Conservation (phyloP, 176 grass and related monocot species). For the Tillandsia leiboldiana region DNA sequence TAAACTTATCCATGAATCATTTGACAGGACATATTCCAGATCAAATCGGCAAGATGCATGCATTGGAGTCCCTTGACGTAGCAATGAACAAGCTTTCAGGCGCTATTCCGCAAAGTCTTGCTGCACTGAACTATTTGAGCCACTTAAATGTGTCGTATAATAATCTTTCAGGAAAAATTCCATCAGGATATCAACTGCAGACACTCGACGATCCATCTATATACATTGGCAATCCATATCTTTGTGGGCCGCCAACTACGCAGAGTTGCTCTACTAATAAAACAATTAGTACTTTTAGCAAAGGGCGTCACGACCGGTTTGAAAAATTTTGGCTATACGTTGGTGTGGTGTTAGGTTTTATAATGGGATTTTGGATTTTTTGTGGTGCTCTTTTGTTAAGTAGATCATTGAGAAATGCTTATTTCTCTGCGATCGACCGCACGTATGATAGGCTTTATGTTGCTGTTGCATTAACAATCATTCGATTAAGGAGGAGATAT, state of each 20-base stretch:
- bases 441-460: neutral
- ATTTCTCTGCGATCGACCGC: neutral
- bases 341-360: neutral
- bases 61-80: slow-evolving; percentile 21
- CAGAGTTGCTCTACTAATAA: no score
- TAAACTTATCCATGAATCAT: slow-evolving; percentile 6
- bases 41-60: slow-evolving; percentile 1
- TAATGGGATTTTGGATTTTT: slow-evolving; percentile 1
- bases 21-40: slow-evolving; percentile 10
- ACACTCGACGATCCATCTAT: no score
- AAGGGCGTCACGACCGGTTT: neutral
- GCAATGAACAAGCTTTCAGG: slow-evolving; percentile 18
- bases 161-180: no score
- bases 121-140: slow-evolving; percentile 12
- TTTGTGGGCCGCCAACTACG: no score
- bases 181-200: no score
- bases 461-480: no score
- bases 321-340: neutral
- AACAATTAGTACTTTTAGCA: no score
- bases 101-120: slow-evolving; percentile 15
- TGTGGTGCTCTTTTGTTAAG: neutral
- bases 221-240: no score
- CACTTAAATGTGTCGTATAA: no score
- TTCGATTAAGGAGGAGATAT: no score
- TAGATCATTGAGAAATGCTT: neutral